Base-by-base conservation (phyloP, 176 grass and related monocot genomes). In the Olyra latifolia region DNA sequence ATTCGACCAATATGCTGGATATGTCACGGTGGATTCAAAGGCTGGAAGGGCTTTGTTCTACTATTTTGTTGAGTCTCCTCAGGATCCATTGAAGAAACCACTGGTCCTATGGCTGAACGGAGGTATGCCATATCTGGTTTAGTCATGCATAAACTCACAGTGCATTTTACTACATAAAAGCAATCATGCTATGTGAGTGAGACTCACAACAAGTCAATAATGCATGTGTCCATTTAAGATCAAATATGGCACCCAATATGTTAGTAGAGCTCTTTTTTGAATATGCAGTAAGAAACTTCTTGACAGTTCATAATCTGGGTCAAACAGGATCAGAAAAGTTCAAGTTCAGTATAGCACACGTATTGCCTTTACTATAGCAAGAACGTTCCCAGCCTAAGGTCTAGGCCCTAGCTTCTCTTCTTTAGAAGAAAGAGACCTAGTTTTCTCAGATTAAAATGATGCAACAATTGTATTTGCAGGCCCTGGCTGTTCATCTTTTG, bases 91-190 rank as follows among this genome's bases (percentile, higher is more conserved):
- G 14, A 68, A 80, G 24, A 84, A 89, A 80, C 89, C 93, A 1
- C 78, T 95, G 53, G 87, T 92, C 78, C 67, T 95, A 66, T 95
- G 93, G 93, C 77, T 92, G 13, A 95, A 95, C 57, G 93, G 93
- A 92, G 89, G 89, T 91, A 82, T 43, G 80, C 17, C 28, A 24
- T 22, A 52, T 59, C 25, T 78, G 15, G 4, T 56, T 42, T 4
- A 44, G 32, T 65, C 67, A 25, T 43, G 43, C 17, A 41, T 83
- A 43, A 61, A 62, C 39, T 42, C 38, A 7, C 50, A 69, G 44
- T 38, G 14, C 13, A 62, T 41, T 84, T 58, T 68, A 52, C 70
- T 75, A 53, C 61, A 80, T 81, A 29, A 48, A 50, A 63, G 27
- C 25, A 71, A 29, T 13, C 42, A 56, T 57, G 43, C 65, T 28